phyloP scores from a whole-genome alignment of 306 rosid genomes.

The Mimosa pudica region DNA sequence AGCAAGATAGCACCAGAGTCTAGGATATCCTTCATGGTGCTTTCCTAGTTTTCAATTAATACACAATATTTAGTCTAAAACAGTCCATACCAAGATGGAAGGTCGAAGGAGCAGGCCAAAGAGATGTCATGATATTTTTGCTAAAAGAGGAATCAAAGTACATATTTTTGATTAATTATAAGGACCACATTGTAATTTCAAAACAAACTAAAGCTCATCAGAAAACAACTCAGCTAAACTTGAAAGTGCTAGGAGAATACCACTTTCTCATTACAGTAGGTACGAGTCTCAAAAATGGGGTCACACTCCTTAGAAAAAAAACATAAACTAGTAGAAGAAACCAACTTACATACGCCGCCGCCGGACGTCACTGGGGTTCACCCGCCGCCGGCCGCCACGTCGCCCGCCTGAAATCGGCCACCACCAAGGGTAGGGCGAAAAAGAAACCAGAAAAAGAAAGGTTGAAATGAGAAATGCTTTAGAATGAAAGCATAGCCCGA shows the following conservation, averaged over 20 bases:
- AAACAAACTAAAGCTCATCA: slow-evolving; percentile 24
- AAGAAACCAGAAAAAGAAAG: too few species aligned
- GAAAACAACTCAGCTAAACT: not conserved
- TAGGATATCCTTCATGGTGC: not conserved
- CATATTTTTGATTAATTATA: slow-evolving; percentile 11
- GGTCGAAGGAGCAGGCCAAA: not conserved
- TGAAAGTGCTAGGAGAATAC: slow-evolving; percentile 24
- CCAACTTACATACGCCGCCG: too few species aligned
- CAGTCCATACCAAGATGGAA: not conserved
- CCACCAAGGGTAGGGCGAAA: too few species aligned
- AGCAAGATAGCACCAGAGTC: not conserved
- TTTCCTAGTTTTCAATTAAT: not conserved
- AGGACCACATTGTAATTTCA: slow-evolving; percentile 19
- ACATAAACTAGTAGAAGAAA: slow-evolving; percentile 44
- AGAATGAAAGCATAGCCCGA: too few species aligned
- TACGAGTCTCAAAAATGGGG: slow-evolving; percentile 6
- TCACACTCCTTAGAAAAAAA: not conserved
- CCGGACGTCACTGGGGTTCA: too few species aligned
- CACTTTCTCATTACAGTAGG: slow-evolving; percentile 21
- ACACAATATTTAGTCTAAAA: not conserved
- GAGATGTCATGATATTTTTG: not conserved
- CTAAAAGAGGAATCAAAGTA: slow-evolving; percentile 2
- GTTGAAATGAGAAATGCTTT: too few species aligned
- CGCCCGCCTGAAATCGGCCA: too few species aligned
- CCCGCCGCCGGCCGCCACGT: too few species aligned